phyloP scores from a whole-genome alignment of 306 rosid species.

The Quercus dentata region DNA sequence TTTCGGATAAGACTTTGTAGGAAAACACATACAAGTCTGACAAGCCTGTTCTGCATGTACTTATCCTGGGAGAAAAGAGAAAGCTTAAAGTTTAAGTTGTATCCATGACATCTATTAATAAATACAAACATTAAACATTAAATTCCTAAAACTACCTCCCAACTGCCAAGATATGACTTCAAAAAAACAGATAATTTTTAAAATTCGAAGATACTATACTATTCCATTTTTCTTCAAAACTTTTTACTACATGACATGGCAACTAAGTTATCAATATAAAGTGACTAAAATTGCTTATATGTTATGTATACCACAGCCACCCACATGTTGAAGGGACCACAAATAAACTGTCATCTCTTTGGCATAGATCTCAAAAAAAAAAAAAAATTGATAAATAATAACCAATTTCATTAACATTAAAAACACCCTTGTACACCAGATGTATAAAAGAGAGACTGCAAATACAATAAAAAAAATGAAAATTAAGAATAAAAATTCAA shows the following conservation, averaged over 20 bases:
- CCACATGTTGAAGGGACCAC: not conserved
- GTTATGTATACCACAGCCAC: not conserved
- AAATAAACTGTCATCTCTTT: not conserved
- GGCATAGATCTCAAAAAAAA: not conserved
- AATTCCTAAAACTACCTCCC: not conserved
- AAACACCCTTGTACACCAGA: too few species aligned
- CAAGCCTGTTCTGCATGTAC: slow-evolving; percentile 99
- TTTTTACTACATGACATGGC: not conserved
- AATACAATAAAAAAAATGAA: too few species aligned
- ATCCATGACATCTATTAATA: not conserved
- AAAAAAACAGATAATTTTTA: not conserved
- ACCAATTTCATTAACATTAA: too few species aligned
- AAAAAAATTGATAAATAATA: too few species aligned
- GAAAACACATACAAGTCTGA: slow-evolving; percentile 95
- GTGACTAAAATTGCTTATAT: not conserved
- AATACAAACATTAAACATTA: not conserved
- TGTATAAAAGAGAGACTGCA: too few species aligned
- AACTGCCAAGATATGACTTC: not conserved
- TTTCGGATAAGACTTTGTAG: slow-evolving; percentile 96
- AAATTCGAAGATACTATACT: not conserved
- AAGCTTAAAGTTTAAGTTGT: slow-evolving; percentile 9
- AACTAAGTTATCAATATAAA: not conserved
- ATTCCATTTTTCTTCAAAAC: not conserved
- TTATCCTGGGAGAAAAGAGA: slow-evolving; percentile 63
- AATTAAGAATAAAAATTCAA: too few species aligned